Conservation (phyloP, 257 asterid species). For the Misopates orontium region DNA sequence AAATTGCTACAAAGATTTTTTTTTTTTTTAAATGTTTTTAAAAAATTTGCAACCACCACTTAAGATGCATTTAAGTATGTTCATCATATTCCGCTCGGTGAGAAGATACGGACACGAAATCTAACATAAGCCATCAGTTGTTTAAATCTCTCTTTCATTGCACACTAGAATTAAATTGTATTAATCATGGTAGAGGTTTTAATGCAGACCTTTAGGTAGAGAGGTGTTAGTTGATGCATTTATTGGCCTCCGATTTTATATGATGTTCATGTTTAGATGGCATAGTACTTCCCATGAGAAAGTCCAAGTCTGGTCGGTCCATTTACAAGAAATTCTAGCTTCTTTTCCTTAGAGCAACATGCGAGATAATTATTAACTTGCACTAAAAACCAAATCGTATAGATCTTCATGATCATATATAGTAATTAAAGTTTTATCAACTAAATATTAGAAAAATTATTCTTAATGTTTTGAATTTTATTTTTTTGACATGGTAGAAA, state of each 20-base stretch:
- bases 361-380: too few relatives aligned
- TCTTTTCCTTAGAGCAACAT: too few relatives aligned
- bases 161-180: background rate
- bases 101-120: background rate
- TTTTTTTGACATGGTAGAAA: too few relatives aligned
- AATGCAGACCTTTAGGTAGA: slow-evolving; percentile 20
- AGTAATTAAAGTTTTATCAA: too few relatives aligned
- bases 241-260: slow-evolving; percentile 24
- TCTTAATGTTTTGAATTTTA: too few relatives aligned
- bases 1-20: too few relatives aligned
- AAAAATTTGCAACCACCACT: too few relatives aligned
- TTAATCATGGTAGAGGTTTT: background rate
- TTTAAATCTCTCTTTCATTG: background rate
- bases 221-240: slow-evolving; percentile 35
- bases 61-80: too few relatives aligned
- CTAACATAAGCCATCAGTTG: background rate
- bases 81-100: background rate
- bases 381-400: too few relatives aligned
- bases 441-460: too few relatives aligned
- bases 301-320: slow-evolving; percentile 2
- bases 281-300: background rate
- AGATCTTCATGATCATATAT: too few relatives aligned
- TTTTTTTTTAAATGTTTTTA: too few relatives aligned
- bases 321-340: background rate
- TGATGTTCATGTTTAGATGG: background rate